A percentile compares a stretch with the other conserved stretches of the same genome.
phyloP scores from a whole-genome alignment of 1,139 yeast species.

The Schizosaccharomyces versatilis region DNA sequence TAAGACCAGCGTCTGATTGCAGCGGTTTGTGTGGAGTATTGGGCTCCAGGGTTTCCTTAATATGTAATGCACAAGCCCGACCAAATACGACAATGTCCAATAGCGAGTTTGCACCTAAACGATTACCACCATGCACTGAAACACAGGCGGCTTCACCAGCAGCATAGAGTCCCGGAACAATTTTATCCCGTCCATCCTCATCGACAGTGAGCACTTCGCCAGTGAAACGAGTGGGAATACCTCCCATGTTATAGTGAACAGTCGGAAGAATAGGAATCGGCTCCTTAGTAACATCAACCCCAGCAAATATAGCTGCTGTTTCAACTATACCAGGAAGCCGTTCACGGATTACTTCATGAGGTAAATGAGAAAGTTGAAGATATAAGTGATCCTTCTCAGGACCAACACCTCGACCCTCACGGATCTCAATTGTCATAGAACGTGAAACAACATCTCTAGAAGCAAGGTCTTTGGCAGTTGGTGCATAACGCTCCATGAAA shows the following conservation, averaged over 20 bases:
- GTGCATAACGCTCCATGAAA: slow-evolving; percentile 98
- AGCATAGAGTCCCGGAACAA: slow-evolving; percentile 84
- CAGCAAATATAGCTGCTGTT: slow-evolving; percentile 94
- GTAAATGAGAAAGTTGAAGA: slow-evolving; percentile 85
- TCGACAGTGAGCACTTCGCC: slow-evolving; percentile 60
- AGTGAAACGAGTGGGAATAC: slow-evolving; percentile 74
- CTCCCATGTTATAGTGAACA: slow-evolving; percentile 98
- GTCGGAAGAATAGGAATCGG: slow-evolving; percentile 97
- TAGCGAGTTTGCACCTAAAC: slow-evolving; percentile 96
- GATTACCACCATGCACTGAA: slow-evolving; percentile 96
- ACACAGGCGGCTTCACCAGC: slow-evolving; percentile 99
- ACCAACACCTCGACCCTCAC: slow-evolving; percentile 98
- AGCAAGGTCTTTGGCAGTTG: slow-evolving; percentile 94
- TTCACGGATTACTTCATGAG: slow-evolving; percentile 75
- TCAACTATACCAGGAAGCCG: slow-evolving; percentile 98
- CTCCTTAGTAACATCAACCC: slow-evolving; percentile 97
- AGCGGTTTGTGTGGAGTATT: slow-evolving; percentile 64
- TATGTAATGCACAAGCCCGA: slow-evolving; percentile 90
- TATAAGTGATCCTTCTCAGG: slow-evolving; percentile 84
- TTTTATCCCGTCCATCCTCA: slow-evolving; percentile 72
- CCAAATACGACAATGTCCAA: slow-evolving; percentile 94
- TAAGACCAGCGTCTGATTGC: slow-evolving; percentile 70
- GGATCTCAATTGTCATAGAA: slow-evolving; percentile 94
- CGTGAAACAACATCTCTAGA: slow-evolving; percentile 96
- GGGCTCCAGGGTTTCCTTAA: slow-evolving; percentile 65